Percentiles rank a stretch among this genome's conserved stretches.
These are phyloP conservation scores for Mariannaea elegans DNA, from an alignment of 2,329 filamentous ascomycete genomes.

Conservation along the genomic window DNA sequence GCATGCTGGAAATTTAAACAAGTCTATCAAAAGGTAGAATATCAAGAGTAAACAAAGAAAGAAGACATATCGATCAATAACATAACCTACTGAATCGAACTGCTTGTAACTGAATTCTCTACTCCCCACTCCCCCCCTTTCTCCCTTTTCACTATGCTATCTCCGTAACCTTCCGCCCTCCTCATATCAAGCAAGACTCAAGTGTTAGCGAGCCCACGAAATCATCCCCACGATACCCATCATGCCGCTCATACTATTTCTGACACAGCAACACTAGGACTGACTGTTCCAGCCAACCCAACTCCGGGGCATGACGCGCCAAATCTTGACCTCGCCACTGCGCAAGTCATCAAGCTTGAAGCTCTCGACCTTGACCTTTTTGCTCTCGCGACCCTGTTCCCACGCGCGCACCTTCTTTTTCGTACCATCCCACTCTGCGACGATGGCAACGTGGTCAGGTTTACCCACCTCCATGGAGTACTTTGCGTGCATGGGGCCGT, in stretches of 20 bases:
- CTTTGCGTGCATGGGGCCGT: conserved; percentile 94
- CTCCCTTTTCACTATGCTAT: conserved; percentile 12
- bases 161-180: neutral
- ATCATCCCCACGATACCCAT: conserved; percentile 19
- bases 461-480: conserved; percentile 90
- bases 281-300: conserved; percentile 89
- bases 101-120: conserved; percentile 40
- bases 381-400: conserved; percentile 94
- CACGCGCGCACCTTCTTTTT: conserved; percentile 97
- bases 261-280: conserved; percentile 56
- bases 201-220: conserved; percentile 9
- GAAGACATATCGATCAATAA: conserved; percentile 40
- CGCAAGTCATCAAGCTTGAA: conserved; percentile 92
- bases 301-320: conserved; percentile 89
- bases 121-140: conserved; percentile 15
- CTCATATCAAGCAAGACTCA: neutral
- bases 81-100: conserved; percentile 43
- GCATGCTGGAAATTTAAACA: neutral
- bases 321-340: conserved; percentile 95
- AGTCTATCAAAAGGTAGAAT: neutral
- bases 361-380: conserved; percentile 93
- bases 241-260: conserved; percentile 27
- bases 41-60: neutral
- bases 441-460: conserved; percentile 87
- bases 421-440: conserved; percentile 96